Base-by-base conservation (phyloP, 2,329 filamentous ascomycete genomes). In the Colletotrichum zoysiae region DNA sequence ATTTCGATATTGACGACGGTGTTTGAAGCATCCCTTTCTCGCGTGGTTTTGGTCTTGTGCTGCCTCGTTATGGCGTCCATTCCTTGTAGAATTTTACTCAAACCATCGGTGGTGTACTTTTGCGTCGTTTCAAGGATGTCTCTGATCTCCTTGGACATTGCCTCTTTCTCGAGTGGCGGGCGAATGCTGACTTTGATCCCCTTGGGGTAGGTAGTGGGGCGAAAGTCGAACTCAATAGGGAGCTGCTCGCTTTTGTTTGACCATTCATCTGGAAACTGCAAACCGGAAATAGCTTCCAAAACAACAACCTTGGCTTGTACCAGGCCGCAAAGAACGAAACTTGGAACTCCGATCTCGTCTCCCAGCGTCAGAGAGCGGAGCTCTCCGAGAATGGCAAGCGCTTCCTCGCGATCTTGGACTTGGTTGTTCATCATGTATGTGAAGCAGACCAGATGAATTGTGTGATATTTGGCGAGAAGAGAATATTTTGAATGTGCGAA, bases 121-220 rank as follows among this genome's bases (percentile, higher is more conserved):
- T 23, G n/a, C 7, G 1, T 26, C 3, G 8, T 12, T 0, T 12
- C n/a, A 50, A 50, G 1, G 0, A 26, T 1, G 2, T 14, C 0
- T 26, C 12, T 14, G 9, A 3, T 26, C 9, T 50, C 4, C 1
- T 18, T 14, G 0, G 23, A 26, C 1, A 14, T 12, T 50, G 8
- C 8, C 5, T 7, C 9, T 50, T 26, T 12, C n/a, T 50, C 9
- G 7, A 14, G n/a, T 9, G n/a, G 46, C 14, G 11, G 46, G 20
- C n/a, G 46, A 3, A 50, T 1, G 3, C 46, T 23, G 4, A 7
- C n/a, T 23, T 18, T 50, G 11, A 50, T 50, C 11, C 20, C n/a
- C 14, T 0, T 50, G 5, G 1, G 0, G 20, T 1, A 11, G 3
- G 11, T 26, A 26, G 26, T 7, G 46, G 1, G 46, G 5, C 5